Evolutionary conservation across 2,329 filamentous ascomycete genomes (phyloP), one percentile per base, ranked within the genome.

Genomic region (Cercospora sp.): DNA sequence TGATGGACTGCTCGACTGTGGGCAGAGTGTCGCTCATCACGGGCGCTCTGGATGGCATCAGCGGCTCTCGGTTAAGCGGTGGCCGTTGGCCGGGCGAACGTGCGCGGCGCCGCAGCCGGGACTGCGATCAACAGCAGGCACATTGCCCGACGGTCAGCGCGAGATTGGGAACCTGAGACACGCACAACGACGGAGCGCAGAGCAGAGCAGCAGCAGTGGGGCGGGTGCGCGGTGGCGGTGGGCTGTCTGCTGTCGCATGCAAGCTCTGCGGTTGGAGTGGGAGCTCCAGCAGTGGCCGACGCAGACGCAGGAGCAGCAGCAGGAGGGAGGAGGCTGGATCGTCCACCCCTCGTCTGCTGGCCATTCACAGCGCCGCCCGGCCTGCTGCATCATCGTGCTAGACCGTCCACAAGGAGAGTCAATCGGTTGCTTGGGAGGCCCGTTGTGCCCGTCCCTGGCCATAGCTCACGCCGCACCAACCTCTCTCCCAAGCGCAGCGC

Each of bases 371-470:
- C 40, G 60, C 55, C 51, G 31, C 57, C 30, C 61, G 36, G 64
- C 53, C 53, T 30, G 51, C 68, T 51, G 51, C 65, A 31, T 61
- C 57, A 64, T 33, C 60, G 26, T 61, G 61, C 36, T 53, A 59
- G 45, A 60, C 20, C n/a, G 40, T 40, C 40, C 53, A 55, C 63
- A 58, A 66, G 59, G 57, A 62, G 62, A 68, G 55, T 60, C 18
- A 61, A 64, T 58, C 60, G 60, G 68, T 70, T 70, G 68, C 68
- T 65, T 48, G 63, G 68, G 59, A 61, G 40, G 60, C 36, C 61
- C 66, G 61, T 68, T 64, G 61, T 31, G 61, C 61, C 45, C 31
- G 45, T 55, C 16, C 51, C 55, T 48, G 62, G 62, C 64, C 53
- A 61, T 63, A 67, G 33, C 60, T 58, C 66, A 45, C 36, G 51